These are phyloP conservation scores for Boletus speciosus DNA, from an alignment of 768 basidiomycete species.

Conservation along the genomic window DNA sequence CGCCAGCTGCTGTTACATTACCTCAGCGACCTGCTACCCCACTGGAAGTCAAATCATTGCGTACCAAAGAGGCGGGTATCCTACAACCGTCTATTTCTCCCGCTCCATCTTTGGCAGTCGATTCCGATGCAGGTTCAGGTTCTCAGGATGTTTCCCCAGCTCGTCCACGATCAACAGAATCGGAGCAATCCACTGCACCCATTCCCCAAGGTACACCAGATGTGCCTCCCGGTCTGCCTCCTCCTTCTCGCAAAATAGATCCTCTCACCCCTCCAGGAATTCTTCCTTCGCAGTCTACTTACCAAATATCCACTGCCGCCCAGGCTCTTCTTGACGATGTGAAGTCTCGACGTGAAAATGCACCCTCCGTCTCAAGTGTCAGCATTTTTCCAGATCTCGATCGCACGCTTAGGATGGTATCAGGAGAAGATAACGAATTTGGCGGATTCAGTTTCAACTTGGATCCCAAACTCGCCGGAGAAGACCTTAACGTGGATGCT, in stretches of 20 bases:
- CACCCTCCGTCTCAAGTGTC: conserved; percentile 36
- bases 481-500: conserved; percentile 38
- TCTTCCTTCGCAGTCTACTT: conserved; percentile 49
- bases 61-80: conserved; percentile 40
- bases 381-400: conserved; percentile 90
- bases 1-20: conserved; percentile 40
- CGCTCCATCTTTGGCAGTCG: conserved; percentile 46
- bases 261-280: conserved; percentile 43
- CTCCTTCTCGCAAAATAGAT: conserved; percentile 45
- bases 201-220: conserved; percentile 52
- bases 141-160: conserved; percentile 43
- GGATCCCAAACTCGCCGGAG: conserved; percentile 68
- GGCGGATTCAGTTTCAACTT: conserved; percentile 84
- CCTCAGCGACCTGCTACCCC: conserved; percentile 46
- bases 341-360: conserved; percentile 65
- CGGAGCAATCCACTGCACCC: conserved; percentile 34
- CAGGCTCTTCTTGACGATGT: conserved; percentile 84
- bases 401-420: conserved; percentile 71
- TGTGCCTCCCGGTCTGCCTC: conserved; percentile 57
- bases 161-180: conserved; percentile 41
- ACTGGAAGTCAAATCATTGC: conserved; percentile 38
- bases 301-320: conserved; percentile 85
- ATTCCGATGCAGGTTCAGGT: conserved; percentile 46
- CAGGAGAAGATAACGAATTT: conserved; percentile 55
- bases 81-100: conserved; percentile 40